A percentile compares a stretch with the other conserved stretches of the same genome.
Evolutionary conservation across 2,329 filamentous ascomycete genomes (phyloP).

Genomic region (Ophiocordyceps unilateralis): DNA sequence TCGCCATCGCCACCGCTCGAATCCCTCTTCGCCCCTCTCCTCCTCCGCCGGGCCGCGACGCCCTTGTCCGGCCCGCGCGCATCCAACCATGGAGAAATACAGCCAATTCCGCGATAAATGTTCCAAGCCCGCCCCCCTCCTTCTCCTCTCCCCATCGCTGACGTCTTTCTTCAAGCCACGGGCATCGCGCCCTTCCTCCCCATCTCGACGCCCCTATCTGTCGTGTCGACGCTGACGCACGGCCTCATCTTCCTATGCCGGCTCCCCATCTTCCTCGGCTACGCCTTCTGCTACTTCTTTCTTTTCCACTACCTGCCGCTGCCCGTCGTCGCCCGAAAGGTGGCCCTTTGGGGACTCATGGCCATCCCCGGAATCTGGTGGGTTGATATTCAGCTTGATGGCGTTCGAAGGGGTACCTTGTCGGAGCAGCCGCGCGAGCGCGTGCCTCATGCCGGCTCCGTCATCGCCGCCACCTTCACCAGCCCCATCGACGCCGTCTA

Average conservation of each 20-base stretch:
- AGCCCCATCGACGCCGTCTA: conserved; percentile 89
- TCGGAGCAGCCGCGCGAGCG: conserved; percentile 55
- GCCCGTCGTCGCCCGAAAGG: conserved; percentile 51
- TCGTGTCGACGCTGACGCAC: conserved; percentile 46
- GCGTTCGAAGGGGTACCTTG: conserved; percentile 79
- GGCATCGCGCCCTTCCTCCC: conserved; percentile 94
- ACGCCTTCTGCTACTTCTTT: conserved; percentile 56
- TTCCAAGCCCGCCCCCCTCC: conserved; percentile 17
- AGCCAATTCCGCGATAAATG: conserved; percentile 85
- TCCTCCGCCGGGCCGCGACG: neutral
- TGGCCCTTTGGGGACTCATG: conserved; percentile 73
- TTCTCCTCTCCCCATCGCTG: neutral
- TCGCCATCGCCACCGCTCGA: neutral
- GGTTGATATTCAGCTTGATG: conserved; percentile 96
- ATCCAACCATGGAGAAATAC: conserved; percentile 83
- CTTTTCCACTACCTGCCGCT: conserved; percentile 67
- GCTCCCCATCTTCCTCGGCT: conserved; percentile 56
- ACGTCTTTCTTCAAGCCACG: conserved; percentile 42
- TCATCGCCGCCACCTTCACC: conserved; percentile 84
- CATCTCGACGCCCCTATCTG: conserved; percentile 46
- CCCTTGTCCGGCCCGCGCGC: neutral
- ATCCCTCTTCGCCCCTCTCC: too few relatives aligned
- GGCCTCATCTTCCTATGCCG: conserved; percentile 64
- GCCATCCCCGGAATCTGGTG: conserved; percentile 90
- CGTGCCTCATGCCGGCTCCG: conserved; percentile 59